Evolutionary conservation across 768 basidiomycete genomes (phyloP), one percentile per base, ranked within the genome.

Genomic region (Plicaturopsis crispa): DNA sequence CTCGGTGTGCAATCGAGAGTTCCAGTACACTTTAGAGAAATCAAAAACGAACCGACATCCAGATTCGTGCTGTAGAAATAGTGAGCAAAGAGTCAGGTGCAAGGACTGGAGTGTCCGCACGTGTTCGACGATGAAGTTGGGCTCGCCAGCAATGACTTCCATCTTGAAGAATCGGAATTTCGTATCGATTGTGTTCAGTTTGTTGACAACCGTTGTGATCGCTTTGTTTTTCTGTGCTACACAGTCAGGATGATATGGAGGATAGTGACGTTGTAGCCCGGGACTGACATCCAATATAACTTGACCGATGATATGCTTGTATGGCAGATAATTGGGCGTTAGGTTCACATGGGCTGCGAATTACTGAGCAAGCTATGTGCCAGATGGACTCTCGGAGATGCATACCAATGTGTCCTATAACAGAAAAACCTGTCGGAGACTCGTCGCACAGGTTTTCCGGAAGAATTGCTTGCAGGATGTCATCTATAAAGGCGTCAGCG

Each of bases 21-120:
- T 99, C 93, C 93, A 99, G 60, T 99, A 99, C 10, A 98, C 96
- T 53, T 80, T 70, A 5, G 84, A 80, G 54, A 98, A 99, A 57
- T 99, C 92, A 51, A 99, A 98, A 2, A 73, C 81, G 60, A 98
- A 98, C 22, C 66, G 68, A 57, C 92, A 97, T 48, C 78, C 73
- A 6, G 82, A 76, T 66, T 99, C 94, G 45, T 72, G 72, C 92
- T 96, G 50, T 11, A 13, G 38, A 26, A 24, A 23, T 33, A 21
- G 32, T 46, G 23, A 43, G 39, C 26, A 17, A 6, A 20, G 33
- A 24, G 10, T 12, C 4, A 39, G 35, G 35, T 28, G 4, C 36
- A 8, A 23, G 19, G 24, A 23, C 28, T 36, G 20, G 18, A 3
- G 20, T 18, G 22, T n/a, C 63, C 81, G 41, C 48, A 94, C 94